Evolutionary conservation across 129 eudicot genomes (phyloP).

Genomic region (Pittosporum tobira): DNA sequence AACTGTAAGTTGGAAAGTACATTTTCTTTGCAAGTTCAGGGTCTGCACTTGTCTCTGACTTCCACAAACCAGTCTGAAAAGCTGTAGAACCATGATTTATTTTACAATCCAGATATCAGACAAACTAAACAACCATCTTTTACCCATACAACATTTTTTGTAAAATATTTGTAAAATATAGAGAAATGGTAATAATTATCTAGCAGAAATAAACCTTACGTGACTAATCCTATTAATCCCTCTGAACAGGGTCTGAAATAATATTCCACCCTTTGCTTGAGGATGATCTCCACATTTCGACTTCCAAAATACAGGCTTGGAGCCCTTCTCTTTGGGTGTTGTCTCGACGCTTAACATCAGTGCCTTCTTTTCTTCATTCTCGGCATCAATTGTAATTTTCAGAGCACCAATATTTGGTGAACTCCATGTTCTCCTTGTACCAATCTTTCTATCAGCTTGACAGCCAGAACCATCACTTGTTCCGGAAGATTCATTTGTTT

Average conservation of each 20-base stretch:
- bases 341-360: constrained; percentile 28
- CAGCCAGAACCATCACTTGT: constrained; percentile 38
- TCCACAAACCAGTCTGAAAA: constrained; percentile 41
- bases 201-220: constrained; percentile 29
- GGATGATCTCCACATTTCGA: constrained; percentile 20
- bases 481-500: constrained; percentile 35
- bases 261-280: constrained; percentile 18
- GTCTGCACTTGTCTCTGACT: constrained; percentile 54
- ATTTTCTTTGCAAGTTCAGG: constrained; percentile 27
- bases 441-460: constrained; percentile 32
- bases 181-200: not conserved
- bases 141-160: not conserved
- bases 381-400: constrained; percentile 41
- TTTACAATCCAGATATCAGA: constrained; percentile 5
- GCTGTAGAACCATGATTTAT: constrained; percentile 30
- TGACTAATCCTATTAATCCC: constrained; percentile 45
- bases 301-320: constrained; percentile 33
- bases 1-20: constrained; percentile 43
- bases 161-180: too few relatives aligned
- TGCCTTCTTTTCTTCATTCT: constrained; percentile 27
- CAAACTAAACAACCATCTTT: constrained; percentile 9
- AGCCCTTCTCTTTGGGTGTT: constrained; percentile 67
- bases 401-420: constrained; percentile 32
- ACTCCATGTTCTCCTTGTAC: constrained; percentile 41
- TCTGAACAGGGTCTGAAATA: constrained; percentile 13